Conservation (phyloP, 2,329 filamentous ascomycete species). For the Phaeophleospora eucalypticola region DNA sequence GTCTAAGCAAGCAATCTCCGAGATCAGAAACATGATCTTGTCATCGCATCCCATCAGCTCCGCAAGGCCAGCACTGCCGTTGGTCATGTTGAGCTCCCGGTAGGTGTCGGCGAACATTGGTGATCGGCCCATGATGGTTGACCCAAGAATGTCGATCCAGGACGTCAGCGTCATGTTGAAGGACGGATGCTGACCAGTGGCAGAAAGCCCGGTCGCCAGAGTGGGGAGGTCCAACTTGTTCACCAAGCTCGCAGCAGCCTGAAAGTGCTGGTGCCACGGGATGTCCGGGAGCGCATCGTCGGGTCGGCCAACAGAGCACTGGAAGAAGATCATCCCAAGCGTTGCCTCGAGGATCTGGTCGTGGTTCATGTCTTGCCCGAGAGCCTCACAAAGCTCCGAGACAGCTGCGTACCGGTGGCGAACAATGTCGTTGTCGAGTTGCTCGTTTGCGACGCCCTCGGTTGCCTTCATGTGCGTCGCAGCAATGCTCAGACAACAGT, state of each 20-base stretch:
- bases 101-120: constrained; percentile 94
- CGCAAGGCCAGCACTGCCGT: constrained; percentile 66
- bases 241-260: constrained; percentile 80
- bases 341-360: constrained; percentile 87
- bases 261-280: constrained; percentile 95
- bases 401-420: constrained; percentile 87
- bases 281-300: constrained; percentile 86
- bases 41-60: constrained; percentile 98
- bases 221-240: constrained; percentile 76
- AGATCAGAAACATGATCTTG: constrained; percentile 95
- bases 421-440: constrained; percentile 87
- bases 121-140: constrained; percentile 82
- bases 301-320: constrained; percentile 81
- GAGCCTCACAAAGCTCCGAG: constrained; percentile 74
- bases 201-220: constrained; percentile 50
- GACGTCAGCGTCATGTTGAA: constrained; percentile 94
- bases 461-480: constrained; percentile 88
- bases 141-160: constrained; percentile 96
- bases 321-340: constrained; percentile 93
- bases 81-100: constrained; percentile 77
- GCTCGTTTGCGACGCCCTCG: constrained; percentile 60
- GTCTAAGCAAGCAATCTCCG: constrained; percentile 93
- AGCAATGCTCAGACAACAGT: constrained; percentile 91
- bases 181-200: constrained; percentile 57
- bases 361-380: constrained; percentile 77